Conservation (phyloP, 345 rosid species). For the Salix udensis region DNA sequence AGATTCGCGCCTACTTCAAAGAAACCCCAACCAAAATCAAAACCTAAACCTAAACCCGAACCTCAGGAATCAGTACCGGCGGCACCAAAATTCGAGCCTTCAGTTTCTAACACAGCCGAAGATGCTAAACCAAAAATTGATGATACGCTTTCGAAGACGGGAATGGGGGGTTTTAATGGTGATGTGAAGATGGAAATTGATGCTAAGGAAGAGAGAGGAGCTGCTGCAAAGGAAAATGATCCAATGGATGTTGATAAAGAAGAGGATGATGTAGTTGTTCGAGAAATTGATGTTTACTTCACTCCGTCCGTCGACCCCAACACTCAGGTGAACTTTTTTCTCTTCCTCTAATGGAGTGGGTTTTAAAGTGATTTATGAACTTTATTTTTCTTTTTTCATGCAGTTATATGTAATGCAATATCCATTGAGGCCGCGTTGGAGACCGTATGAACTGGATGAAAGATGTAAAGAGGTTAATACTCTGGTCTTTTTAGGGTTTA, state of each 20-base stretch:
- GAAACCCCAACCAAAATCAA: conserved; percentile 28
- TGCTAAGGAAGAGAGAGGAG: conserved; percentile 17
- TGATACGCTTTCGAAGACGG: conserved; percentile 27
- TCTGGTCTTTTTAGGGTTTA: background rate
- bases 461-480: conserved; percentile 64
- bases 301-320: conserved; percentile 48
- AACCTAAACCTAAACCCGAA: conserved; percentile 23
- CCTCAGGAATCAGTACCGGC: conserved; percentile 7
- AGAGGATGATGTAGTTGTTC: conserved; percentile 49
- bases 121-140: conserved; percentile 23
- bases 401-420: conserved; percentile 85
- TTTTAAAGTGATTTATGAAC: too few species aligned
- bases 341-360: background rate
- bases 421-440: conserved; percentile 82
- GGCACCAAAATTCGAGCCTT: conserved; percentile 6
- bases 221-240: conserved; percentile 21
- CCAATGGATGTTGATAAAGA: conserved; percentile 24
- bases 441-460: conserved; percentile 82
- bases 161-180: conserved; percentile 29
- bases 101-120: conserved; percentile 21
- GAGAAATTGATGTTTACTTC: conserved; percentile 77
- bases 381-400: background rate
- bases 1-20: conserved; percentile 47
- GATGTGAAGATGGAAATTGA: conserved; percentile 55
- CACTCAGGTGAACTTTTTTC: conserved; percentile 40